Percentiles rank a stretch among this genome's conserved stretches.
phyloP scores from a whole-genome alignment of 768 basidiomycete genomes.

The Collybiopsis luxurians region DNA sequence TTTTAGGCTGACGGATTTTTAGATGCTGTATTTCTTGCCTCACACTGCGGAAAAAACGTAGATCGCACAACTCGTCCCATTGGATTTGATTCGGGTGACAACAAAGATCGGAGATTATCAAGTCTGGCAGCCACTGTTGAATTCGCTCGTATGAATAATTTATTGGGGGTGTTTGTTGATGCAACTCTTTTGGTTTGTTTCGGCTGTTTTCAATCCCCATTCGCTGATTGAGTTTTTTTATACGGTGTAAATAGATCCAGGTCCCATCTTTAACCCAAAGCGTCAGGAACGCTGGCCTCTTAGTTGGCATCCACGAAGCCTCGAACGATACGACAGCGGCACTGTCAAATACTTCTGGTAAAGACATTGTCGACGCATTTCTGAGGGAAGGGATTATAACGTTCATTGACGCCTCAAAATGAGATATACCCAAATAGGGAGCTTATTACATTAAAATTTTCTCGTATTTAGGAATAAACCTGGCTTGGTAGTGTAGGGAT shows the following conservation, averaged over 20 bases:
- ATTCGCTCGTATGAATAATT: conserved; percentile 89
- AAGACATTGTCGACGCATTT: conserved; percentile 65
- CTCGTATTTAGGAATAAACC: background rate
- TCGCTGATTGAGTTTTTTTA: conserved; percentile 8
- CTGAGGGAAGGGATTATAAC: conserved; percentile 62
- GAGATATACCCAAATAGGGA: background rate
- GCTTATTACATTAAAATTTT: background rate
- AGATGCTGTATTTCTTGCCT: conserved; percentile 97
- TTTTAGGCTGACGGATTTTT: background rate
- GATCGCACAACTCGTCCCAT: conserved; percentile 29
- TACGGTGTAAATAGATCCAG: conserved; percentile 67
- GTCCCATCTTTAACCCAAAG: conserved; percentile 89
- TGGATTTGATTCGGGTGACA: conserved; percentile 32
- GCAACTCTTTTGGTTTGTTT: conserved; percentile 71
- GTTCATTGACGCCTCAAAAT: conserved; percentile 53
- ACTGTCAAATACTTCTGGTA: conserved; percentile 31
- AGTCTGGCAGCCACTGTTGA: conserved; percentile 91
- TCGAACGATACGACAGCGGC: conserved; percentile 36
- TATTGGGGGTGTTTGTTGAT: conserved; percentile 89
- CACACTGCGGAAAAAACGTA: conserved; percentile 72
- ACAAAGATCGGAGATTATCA: conserved; percentile 48
- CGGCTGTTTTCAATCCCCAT: no score
- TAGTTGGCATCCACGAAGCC: conserved; percentile 82
- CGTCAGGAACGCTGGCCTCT: conserved; percentile 83
- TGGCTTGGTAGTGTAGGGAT: background rate